Evolutionary conservation across 108 stramenopile genomes (phyloP).

Genomic region (Skeletonema menzelii): DNA sequence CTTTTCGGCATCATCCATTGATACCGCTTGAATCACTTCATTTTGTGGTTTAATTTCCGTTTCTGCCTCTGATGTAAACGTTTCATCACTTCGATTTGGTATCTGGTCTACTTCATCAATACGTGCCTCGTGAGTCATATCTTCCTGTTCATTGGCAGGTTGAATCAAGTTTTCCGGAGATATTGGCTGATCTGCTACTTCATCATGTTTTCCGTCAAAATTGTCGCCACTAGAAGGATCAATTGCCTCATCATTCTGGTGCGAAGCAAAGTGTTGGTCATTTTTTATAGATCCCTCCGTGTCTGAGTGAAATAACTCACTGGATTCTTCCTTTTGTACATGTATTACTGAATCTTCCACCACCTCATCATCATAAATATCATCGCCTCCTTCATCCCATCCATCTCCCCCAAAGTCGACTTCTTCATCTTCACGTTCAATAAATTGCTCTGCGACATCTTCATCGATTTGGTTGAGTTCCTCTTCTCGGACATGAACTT

Average conservation of each 20-base stretch:
- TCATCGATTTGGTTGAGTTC: not conserved
- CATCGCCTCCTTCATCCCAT: constrained; percentile 39
- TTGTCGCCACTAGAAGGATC: not conserved
- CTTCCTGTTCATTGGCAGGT: not conserved
- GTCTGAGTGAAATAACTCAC: not conserved
- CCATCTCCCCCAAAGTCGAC: constrained; percentile 12
- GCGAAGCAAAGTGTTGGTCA: not conserved
- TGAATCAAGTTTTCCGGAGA: not conserved
- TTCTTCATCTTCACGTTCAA: not conserved
- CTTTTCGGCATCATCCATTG: constrained; percentile 31
- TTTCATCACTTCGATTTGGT: not conserved
- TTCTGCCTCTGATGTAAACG: not conserved
- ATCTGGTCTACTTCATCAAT: not conserved
- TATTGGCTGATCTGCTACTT: not conserved
- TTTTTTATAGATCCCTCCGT: not conserved
- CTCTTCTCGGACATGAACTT: too few species aligned
- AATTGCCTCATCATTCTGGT: not conserved
- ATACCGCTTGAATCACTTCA: not conserved
- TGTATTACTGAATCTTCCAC: not conserved
- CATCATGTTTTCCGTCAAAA: not conserved
- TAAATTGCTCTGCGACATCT: not conserved
- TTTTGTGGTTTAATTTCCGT: not conserved
- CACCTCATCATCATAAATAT: constrained; percentile 4
- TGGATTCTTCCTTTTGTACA: not conserved
- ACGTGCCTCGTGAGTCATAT: not conserved